Evolutionary conservation across 192 early-diverging fungal species (phyloP), one percentile per base, ranked within the genome.

Genomic region (Cetraspora pellucida): DNA sequence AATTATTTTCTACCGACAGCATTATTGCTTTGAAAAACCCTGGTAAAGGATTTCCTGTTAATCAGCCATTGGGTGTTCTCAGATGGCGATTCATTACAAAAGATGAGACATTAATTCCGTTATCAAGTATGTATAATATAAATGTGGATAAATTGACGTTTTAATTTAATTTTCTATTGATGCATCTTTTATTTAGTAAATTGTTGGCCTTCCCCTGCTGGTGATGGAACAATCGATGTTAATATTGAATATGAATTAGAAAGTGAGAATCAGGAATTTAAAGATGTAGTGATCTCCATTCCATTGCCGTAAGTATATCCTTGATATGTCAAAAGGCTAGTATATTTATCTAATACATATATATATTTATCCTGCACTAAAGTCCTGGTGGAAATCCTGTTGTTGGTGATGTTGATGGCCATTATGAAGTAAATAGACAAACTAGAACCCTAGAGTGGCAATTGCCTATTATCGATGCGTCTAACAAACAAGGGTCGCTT

Each of bases 211-310:
- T 93, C 95, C 21, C 95, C 94, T 37, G 87, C 90, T 31, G 95
- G 91, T 60, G 91, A 86, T 81, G 96, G 97, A 4, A 87, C 90
- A 1, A 91, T 91, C 58, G 96, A 97, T 81, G 97, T 99, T 27
- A 99, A 95, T 75, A 95, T 98, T 69, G 97, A 99, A 81, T 99
- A 97, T 78, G 95, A 97, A 80, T 86, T 97, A 60, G 92, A 90
- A 78, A 83, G 87, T 69, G 81, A 89, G 23, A 84, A 87, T 57
- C 88, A 97, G 68, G 93, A 91, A 80, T 88, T 99, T 14, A 88
- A 91, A 23, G 93, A 94, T 57, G 95, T 99, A 28, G 82, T 91
- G 10, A 94, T 99, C 71, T 87, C 92, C 14, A 94, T 99, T 80
- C 95, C 97, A 10, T 87, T 96, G 70, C 92, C 95, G 85, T 90